These are phyloP conservation scores for Suhomyces prunicola DNA, from an alignment of 805 yeast species.

Conservation along the genomic window DNA sequence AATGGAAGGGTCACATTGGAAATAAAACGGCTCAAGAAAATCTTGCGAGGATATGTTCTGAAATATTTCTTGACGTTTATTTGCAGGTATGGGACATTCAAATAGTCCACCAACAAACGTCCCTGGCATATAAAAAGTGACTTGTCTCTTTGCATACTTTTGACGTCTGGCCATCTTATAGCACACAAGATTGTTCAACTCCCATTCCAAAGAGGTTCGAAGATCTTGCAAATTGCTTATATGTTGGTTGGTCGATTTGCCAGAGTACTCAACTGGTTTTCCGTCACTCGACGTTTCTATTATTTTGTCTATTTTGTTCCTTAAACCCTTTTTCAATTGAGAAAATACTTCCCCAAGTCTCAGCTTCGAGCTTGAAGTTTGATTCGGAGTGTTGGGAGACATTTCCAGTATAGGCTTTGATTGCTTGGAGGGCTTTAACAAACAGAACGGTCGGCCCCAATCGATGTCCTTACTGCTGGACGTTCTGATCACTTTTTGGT, in stretches of 20 bases:
- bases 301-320: conserved; percentile 16
- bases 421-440: conserved; percentile 28
- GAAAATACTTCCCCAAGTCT: background rate
- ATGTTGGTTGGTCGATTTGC: conserved; percentile 15
- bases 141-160: conserved; percentile 45
- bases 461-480: conserved; percentile 34
- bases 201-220: conserved; percentile 22
- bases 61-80: conserved; percentile 20
- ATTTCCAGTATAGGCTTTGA: background rate
- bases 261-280: conserved; percentile 19
- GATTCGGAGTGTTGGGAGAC: background rate
- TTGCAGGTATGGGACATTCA: conserved; percentile 41
- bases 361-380: background rate
- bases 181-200: conserved; percentile 37
- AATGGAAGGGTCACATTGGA: conserved; percentile 32
- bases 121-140: conserved; percentile 50
- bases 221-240: conserved; percentile 16
- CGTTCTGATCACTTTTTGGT: conserved; percentile 35
- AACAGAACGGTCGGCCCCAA: conserved; percentile 50
- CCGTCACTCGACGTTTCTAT: conserved; percentile 14
- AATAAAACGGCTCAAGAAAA: conserved; percentile 14
- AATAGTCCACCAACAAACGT: conserved; percentile 65
- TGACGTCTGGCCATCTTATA: conserved; percentile 57
- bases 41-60: conserved; percentile 11
- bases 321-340: background rate